A percentile compares a stretch with the other conserved stretches of the same genome.
These are phyloP conservation scores for Uronychia setigera DNA, from an alignment of 73 alveolate genomes.

Conservation along the genomic window DNA sequence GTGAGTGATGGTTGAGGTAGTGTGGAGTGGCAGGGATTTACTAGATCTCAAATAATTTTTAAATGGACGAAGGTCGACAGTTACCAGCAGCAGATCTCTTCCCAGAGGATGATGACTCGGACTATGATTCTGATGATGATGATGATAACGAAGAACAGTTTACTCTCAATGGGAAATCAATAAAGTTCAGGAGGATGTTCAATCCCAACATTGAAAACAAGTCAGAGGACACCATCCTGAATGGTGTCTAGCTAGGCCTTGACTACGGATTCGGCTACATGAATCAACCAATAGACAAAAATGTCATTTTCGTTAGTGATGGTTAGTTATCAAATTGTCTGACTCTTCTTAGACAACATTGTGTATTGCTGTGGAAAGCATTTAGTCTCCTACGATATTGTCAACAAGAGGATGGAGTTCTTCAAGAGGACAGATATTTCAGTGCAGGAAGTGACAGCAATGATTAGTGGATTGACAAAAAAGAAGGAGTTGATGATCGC, in stretches of 20 bases:
- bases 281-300: conserved; percentile 25
- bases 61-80: conserved; percentile 4
- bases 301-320: conserved; percentile 49
- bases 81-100: not conserved
- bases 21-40: not conserved
- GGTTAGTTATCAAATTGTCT: not conserved
- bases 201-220: not conserved
- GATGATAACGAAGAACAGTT: not conserved
- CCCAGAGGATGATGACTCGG: not conserved
- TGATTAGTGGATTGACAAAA: conserved; percentile 52
- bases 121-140: not conserved
- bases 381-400: conserved; percentile 53
- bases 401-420: conserved; percentile 40
- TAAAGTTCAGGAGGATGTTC: conserved; percentile 38
- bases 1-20: conserved; percentile 4
- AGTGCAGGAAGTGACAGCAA: conserved; percentile 31
- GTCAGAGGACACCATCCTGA: conserved; percentile 30
- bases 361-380: conserved; percentile 68
- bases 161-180: conserved; percentile 34
- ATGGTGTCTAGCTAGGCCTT: conserved; percentile 51
- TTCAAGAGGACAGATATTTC: conserved; percentile 45
- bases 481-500: conserved; percentile 58
- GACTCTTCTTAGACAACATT: conserved; percentile 17
- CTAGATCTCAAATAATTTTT: not conserved
- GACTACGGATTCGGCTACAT: conserved; percentile 52